phyloP scores from a whole-genome alignment of 495 filamentous ascomycete genomes.

The Aspergillus carlsbadensis region DNA sequence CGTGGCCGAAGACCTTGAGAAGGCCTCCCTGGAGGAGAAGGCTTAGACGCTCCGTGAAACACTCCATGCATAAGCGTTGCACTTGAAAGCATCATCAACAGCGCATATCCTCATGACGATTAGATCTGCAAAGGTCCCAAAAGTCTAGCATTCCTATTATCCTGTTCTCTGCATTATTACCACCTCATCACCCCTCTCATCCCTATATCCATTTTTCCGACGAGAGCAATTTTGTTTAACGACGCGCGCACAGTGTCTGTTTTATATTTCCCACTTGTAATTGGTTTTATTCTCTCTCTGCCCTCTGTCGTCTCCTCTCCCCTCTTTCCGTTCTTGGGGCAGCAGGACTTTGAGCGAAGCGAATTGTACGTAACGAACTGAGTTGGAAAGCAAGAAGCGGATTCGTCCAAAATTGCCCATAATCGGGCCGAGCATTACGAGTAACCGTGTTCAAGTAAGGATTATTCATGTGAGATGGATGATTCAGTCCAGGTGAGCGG shows the following conservation, averaged over 20 bases:
- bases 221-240: constrained; percentile 5
- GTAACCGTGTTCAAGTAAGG: too few species aligned
- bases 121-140: constrained; percentile 10
- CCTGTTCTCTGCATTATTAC: not conserved
- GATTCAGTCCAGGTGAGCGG: too few species aligned
- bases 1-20: constrained; percentile 56
- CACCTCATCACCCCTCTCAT: constrained; percentile 2
- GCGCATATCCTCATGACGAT: constrained; percentile 15
- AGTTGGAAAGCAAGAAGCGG: constrained; percentile 12
- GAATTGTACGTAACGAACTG: constrained; percentile 20
- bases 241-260: constrained; percentile 8
- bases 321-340: constrained; percentile 6
- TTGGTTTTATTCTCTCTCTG: constrained; percentile 9
- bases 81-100: constrained; percentile 17
- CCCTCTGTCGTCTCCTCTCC: constrained; percentile 4
- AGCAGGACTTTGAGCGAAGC: constrained; percentile 20
- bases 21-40: constrained; percentile 58
- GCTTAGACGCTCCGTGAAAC: constrained; percentile 29
- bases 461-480: not conserved
- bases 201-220: not conserved
- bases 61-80: constrained; percentile 12
- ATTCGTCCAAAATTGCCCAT: too few species aligned
- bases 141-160: constrained; percentile 17
- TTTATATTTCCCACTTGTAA: constrained; percentile 18
- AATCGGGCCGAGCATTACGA: too few species aligned